Conservation (phyloP, 2,329 filamentous ascomycete species). For the Dryadomyces quercus-mongolicae region DNA sequence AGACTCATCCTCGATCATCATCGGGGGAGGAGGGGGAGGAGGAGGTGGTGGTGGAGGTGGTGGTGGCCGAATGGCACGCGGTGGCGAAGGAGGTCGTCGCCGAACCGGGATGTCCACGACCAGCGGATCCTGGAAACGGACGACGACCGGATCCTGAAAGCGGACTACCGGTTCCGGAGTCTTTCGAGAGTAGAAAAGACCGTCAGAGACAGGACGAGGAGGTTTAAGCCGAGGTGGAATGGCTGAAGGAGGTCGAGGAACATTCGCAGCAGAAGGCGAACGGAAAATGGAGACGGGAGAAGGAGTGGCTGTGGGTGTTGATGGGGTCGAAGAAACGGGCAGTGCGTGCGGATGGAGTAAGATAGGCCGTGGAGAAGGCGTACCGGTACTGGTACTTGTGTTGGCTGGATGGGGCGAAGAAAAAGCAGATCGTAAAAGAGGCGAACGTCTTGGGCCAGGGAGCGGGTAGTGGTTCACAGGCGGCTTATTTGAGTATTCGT, state of each 20-base stretch:
- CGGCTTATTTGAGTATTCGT: conserved; percentile 38
- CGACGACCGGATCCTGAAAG: conserved; percentile 15
- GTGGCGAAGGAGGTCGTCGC: conserved; percentile 2
- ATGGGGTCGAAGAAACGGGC: too few relatives aligned
- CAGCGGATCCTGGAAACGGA: conserved; percentile 31
- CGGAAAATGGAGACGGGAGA: conserved; percentile 6
- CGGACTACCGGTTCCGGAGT: conserved; percentile 29
- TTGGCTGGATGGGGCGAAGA: conserved; percentile 3
- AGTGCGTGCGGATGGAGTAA: too few relatives aligned
- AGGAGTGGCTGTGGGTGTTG: not conserved
- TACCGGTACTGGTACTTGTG: not conserved
- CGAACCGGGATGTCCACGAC: conserved; percentile 15
- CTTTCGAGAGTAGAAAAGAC: conserved; percentile 1
- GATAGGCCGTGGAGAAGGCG: too few relatives aligned
- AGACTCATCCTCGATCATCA: conserved; percentile 37
- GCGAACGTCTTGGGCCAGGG: conserved; percentile 21
- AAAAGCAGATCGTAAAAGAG: conserved; percentile 28
- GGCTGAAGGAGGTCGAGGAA: not conserved
- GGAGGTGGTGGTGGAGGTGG: conserved; percentile 3
- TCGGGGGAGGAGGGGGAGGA: conserved; percentile 13
- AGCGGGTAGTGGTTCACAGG: conserved; percentile 21
- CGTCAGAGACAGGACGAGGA: conserved; percentile 8
- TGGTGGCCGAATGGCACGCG: not conserved
- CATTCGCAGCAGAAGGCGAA: conserved; percentile 4
- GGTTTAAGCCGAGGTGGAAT: conserved; percentile 1